phyloP scores from a whole-genome alignment of 805 yeast genomes.

The Candida ponderosae region DNA sequence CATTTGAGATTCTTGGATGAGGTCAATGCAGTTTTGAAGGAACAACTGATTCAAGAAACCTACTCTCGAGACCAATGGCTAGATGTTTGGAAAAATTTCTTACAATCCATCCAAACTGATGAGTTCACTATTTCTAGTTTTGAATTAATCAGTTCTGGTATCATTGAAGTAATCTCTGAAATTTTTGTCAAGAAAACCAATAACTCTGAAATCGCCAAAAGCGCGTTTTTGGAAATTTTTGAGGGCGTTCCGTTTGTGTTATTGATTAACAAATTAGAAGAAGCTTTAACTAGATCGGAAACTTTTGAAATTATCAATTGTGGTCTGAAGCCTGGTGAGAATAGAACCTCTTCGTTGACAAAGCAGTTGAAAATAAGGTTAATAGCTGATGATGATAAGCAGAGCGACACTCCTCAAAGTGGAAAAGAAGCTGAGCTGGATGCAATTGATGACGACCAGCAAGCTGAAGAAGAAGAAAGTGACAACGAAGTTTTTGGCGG shows the following conservation, averaged over 20 bases:
- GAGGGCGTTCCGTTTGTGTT: constrained; percentile 30
- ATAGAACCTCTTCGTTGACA: constrained; percentile 55
- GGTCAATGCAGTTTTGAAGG: constrained; percentile 10
- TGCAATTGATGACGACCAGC: constrained; percentile 2
- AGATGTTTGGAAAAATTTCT: constrained; percentile 31
- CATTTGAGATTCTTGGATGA: constrained; percentile 22
- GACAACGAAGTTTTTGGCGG: constrained; percentile 2
- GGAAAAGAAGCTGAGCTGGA: constrained; percentile 12
- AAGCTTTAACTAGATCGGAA: constrained; percentile 66
- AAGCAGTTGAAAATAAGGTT: constrained; percentile 61
- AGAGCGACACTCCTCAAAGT: constrained; percentile 2
- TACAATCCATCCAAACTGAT: constrained; percentile 23
- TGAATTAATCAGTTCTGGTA: constrained; percentile 66
- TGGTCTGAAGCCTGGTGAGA: constrained; percentile 29
- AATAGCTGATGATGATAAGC: constrained; percentile 25
- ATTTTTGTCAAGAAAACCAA: constrained; percentile 24
- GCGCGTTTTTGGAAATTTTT: constrained; percentile 35
- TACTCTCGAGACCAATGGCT: constrained; percentile 23
- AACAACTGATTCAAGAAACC: constrained; percentile 1
- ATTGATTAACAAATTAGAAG: constrained; percentile 57
- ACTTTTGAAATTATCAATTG: constrained; percentile 51
- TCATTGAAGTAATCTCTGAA: constrained; percentile 35
- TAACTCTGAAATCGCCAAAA: constrained; percentile 13
- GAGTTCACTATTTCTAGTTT: constrained; percentile 50
- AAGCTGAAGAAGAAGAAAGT: constrained; percentile 1